These are phyloP conservation scores for Gossypium mustelinum DNA, from an alignment of 345 rosid species.

Conservation along the genomic window DNA sequence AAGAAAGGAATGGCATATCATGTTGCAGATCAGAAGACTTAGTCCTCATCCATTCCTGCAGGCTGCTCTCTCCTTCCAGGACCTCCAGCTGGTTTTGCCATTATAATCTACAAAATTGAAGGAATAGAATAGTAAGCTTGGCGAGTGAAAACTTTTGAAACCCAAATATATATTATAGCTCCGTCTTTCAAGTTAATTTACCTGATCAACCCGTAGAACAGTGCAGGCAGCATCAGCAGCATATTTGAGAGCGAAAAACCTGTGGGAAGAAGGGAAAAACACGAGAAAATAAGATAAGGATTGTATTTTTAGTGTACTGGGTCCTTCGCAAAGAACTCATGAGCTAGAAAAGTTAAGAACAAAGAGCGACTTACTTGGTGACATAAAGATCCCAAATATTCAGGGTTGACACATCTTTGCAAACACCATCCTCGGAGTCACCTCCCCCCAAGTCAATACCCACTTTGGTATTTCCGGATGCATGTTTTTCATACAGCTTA, in stretches of 20 bases:
- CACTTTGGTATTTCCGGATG: constrained; percentile 80
- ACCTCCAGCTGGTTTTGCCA: constrained; percentile 96
- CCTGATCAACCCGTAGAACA: constrained; percentile 97
- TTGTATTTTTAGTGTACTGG: neutral
- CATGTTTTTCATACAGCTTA: constrained; percentile 87
- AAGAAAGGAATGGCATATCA: neutral
- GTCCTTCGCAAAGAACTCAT: neutral
- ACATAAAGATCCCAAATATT: constrained; percentile 89
- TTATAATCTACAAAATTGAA: constrained; percentile 62
- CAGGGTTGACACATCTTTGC: constrained; percentile 61
- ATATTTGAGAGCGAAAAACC: constrained; percentile 88
- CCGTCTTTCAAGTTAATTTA: constrained; percentile 18
- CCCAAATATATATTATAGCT: neutral
- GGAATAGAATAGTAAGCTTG: constrained; percentile 1
- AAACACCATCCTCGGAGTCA: constrained; percentile 79
- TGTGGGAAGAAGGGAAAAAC: constrained; percentile 19
- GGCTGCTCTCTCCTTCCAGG: constrained; percentile 70
- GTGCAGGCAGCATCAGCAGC: constrained; percentile 99
- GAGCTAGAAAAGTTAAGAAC: neutral
- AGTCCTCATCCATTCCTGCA: constrained; percentile 70
- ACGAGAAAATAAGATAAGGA: neutral
- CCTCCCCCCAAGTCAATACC: constrained; percentile 86
- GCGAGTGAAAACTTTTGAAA: neutral
- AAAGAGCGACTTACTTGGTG: constrained; percentile 57
- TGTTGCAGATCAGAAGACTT: constrained; percentile 6